phyloP scores from a whole-genome alignment of 225 moss, liverwort and hornwort genomes.

The Physcomitrium patens region DNA sequence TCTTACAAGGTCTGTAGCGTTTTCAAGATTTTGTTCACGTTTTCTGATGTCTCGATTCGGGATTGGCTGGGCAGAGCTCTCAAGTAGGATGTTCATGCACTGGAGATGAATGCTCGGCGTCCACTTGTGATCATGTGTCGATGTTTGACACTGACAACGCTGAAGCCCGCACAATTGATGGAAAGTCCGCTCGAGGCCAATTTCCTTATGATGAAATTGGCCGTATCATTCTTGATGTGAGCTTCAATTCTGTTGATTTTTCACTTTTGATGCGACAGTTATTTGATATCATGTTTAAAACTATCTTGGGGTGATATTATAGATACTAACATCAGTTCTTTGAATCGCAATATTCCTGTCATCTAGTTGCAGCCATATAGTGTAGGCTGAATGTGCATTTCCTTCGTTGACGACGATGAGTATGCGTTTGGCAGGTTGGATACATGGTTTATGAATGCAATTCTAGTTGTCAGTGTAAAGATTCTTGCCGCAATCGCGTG shows the following conservation, averaged over 20 bases:
- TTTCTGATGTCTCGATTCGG: conserved; percentile 19
- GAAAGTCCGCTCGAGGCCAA: conserved; percentile 71
- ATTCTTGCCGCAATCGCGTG: conserved; percentile 80
- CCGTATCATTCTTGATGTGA: conserved; percentile 90
- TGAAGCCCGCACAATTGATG: conserved; percentile 81
- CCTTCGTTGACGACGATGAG: conserved; percentile 26
- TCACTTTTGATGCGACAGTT: background rate
- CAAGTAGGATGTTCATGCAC: conserved; percentile 91
- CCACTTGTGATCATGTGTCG: conserved; percentile 82
- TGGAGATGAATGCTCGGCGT: conserved; percentile 64
- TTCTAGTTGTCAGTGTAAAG: conserved; percentile 83
- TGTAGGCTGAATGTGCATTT: conserved; percentile 4
- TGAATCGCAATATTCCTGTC: background rate
- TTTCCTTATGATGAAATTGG: conserved; percentile 92
- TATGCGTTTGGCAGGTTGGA: conserved; percentile 71
- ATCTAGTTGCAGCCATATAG: background rate
- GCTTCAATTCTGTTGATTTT: conserved; percentile 26
- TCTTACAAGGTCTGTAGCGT: conserved; percentile 2
- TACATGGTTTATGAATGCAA: conserved; percentile 98
- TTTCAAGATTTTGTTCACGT: background rate
- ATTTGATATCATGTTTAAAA: background rate
- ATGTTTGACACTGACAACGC: conserved; percentile 96
- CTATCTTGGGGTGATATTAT: background rate
- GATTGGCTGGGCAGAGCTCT: conserved; percentile 65
- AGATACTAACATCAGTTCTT: background rate